A percentile compares a stretch with the other conserved stretches of the same genome.
Conservation (phyloP, 768 basidiomycete species). For the Agrocybe chaxingu region DNA sequence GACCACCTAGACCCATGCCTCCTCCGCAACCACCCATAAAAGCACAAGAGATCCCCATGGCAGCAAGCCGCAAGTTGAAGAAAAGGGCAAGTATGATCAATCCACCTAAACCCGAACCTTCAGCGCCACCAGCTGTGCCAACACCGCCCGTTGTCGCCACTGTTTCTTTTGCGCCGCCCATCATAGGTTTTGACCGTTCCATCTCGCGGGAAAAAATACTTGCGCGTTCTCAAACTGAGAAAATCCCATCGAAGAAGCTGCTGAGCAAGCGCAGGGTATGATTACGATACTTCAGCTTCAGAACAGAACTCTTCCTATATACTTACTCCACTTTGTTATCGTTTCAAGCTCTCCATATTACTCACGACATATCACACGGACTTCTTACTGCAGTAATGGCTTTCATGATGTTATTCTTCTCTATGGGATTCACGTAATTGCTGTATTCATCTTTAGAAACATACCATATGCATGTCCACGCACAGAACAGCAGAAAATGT, state of each 20-base stretch:
- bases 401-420: constrained; percentile 1
- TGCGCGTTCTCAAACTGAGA: constrained; percentile 15
- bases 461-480: neutral
- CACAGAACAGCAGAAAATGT: neutral
- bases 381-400: constrained; percentile 1
- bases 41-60: constrained; percentile 19
- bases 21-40: constrained; percentile 8
- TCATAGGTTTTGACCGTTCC: constrained; percentile 19
- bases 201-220: constrained; percentile 10
- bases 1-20: constrained; percentile 2
- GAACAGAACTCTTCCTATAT: neutral
- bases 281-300: neutral
- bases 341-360: constrained; percentile 2
- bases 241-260: constrained; percentile 27
- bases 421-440: constrained; percentile 2
- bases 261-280: constrained; percentile 39
- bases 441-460: constrained; percentile 5
- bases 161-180: constrained; percentile 26
- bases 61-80: constrained; percentile 23
- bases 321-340: constrained; percentile 6
- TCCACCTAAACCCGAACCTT: constrained; percentile 1
- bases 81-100: constrained; percentile 24
- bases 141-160: constrained; percentile 22
- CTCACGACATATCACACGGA: constrained; percentile 1
- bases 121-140: constrained; percentile 8